phyloP scores from a whole-genome alignment of 352 stramenopile species.

The Phytopythium chamaehyphon region DNA sequence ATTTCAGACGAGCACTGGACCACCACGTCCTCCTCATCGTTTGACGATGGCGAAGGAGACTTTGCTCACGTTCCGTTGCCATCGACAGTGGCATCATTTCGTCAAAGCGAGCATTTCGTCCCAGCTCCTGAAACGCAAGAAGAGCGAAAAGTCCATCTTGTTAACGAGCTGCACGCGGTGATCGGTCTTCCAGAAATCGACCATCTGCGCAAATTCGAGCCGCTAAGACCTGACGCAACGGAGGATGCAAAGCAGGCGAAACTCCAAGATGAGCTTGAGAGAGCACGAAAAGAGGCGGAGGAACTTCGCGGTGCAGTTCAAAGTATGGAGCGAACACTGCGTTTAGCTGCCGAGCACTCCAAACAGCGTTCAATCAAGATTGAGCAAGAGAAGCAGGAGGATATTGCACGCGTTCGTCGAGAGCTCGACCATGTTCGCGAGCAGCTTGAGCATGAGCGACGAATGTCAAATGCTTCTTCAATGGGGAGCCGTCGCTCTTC shows the following conservation, averaged over 20 bases:
- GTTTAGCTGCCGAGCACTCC: conserved; percentile 37
- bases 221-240: conserved; percentile 41
- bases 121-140: conserved; percentile 15
- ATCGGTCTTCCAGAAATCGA: conserved; percentile 71
- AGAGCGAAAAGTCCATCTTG: conserved; percentile 56
- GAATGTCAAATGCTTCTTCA: conserved; percentile 20
- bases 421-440: conserved; percentile 48
- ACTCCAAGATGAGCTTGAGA: conserved; percentile 53
- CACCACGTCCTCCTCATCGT: neutral
- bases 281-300: conserved; percentile 52
- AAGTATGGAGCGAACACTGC: conserved; percentile 57
- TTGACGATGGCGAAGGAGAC: conserved; percentile 1
- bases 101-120: neutral
- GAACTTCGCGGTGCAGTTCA: conserved; percentile 46
- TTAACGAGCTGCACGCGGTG: conserved; percentile 70
- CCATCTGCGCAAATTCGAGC: conserved; percentile 65
- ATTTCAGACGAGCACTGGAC: conserved; percentile 8
- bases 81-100: neutral
- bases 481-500: conserved; percentile 30
- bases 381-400: conserved; percentile 49
- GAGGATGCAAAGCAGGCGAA: conserved; percentile 40
- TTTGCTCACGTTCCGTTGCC: neutral
- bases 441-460: conserved; percentile 47
- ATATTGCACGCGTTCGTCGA: conserved; percentile 42
- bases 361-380: conserved; percentile 54